Percentiles rank a stretch among this genome's conserved stretches.
Conservation (phyloP, 306 rosid species). For the Cicer chorassanicum region DNA sequence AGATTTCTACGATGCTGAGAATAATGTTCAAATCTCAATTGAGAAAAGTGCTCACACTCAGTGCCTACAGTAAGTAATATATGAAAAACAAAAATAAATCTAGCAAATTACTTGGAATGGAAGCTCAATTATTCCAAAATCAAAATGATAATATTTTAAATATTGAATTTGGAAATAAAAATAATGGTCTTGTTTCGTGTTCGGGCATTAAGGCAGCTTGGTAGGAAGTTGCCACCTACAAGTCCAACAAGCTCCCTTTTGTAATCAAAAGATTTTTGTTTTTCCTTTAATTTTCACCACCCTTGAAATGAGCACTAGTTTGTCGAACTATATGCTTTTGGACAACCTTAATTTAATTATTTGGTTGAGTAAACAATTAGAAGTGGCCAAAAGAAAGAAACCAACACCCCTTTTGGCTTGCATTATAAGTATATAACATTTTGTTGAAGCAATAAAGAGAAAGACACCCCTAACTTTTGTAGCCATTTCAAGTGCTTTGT, state of each 20-base stretch:
- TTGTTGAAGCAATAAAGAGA: constrained; percentile 28
- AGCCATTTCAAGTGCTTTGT: constrained; percentile 14
- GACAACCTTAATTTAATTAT: constrained; percentile 2
- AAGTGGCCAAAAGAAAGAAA: constrained; percentile 39
- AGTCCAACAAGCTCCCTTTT: constrained; percentile 37
- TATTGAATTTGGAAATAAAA: constrained; percentile 15
- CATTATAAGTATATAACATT: not conserved
- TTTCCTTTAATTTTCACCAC: not conserved
- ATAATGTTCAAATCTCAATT: too few species aligned
- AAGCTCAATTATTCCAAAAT: not conserved
- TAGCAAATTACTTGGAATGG: not conserved
- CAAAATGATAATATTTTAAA: not conserved
- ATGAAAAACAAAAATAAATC: too few species aligned
- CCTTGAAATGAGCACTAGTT: constrained; percentile 21
- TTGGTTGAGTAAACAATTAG: constrained; percentile 36
- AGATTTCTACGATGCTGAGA: too few species aligned
- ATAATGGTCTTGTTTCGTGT: constrained; percentile 5
- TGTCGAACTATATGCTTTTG: constrained; percentile 22
- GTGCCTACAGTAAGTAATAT: too few species aligned
- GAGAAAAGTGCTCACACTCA: too few species aligned
- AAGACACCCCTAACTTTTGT: constrained; percentile 13
- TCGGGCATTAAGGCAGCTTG: constrained; percentile 16
- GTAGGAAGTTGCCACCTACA: constrained; percentile 44
- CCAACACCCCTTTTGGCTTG: constrained; percentile 34
- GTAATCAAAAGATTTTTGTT: not conserved